Evolutionary conservation across 148 eudicot species (phyloP), one percentile per base, ranked within the genome.

Genomic region (Selenicereus undatus): DNA sequence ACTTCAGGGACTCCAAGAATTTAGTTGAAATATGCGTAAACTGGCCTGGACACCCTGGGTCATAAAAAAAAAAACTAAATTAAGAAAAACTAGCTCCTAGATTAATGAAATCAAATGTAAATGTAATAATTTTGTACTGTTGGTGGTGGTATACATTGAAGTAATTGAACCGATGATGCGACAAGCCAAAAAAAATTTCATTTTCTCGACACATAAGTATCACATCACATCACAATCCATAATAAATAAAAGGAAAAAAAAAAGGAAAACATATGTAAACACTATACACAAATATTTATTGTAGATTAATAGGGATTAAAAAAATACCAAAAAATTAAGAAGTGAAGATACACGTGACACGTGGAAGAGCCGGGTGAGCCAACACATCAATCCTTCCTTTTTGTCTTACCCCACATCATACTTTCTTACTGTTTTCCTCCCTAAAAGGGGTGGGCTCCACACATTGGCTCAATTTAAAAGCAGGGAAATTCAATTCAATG

Each of bases 331-430:
- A 39, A 39, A 39, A 32, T 32, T 32, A 32, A 32, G 1, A 39
- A 39, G 3, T 39, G 43, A 39, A 39, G 8, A 39, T 39, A 39
- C 5, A 42, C 0, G 4, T 27, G 81, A 82, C 84, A 82, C 84
- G 84, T 82, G 84, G 76, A 82, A 74, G 78, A 51, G 73, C 73
- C 74, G 84, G 84, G 84, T 64, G n/a, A 56, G 58, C 26, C 68
- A 76, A 76, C 36, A 76, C 51, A 79, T 79, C 83, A 64, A 78
- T 78, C 75, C 45, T 48, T 78, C 78, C 70, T 83, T 83, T 83
- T 83, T 83, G 85, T 78, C 82, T 51, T 75, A 74, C 62, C 74
- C 54, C 36, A 66, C 27, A 32, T 66, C 71, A 70, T 3, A 5
- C 73, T 7, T 64, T 35, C 9, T 43, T 22, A 32, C 72, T 26